A percentile compares a stretch with the other conserved stretches of the same genome.
phyloP scores from a whole-genome alignment of 257 asterid species.

The Jaltomata sinuosa region DNA sequence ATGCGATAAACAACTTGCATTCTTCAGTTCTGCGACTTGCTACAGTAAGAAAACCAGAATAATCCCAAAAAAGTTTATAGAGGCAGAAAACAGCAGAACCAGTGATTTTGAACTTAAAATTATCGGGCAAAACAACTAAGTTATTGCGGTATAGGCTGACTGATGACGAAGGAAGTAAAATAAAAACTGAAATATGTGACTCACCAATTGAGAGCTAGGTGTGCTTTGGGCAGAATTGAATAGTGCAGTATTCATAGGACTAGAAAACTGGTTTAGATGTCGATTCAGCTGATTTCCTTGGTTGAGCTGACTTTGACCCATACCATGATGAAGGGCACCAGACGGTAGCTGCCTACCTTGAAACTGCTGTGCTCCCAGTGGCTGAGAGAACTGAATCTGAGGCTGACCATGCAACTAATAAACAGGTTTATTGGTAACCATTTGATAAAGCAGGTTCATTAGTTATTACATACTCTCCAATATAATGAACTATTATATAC shows the following conservation, averaged over 20 bases:
- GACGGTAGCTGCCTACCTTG: conserved; percentile 80
- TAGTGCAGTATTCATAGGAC: conserved; percentile 76
- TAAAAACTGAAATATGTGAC: conserved; percentile 4
- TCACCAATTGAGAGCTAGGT: conserved; percentile 77
- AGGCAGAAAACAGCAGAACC: background rate
- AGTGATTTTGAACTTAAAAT: background rate
- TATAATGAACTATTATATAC: background rate
- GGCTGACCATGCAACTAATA: conserved; percentile 80
- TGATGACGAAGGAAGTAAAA: background rate
- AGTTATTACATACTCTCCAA: background rate
- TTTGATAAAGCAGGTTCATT: background rate
- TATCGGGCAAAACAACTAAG: background rate
- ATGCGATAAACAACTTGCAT: background rate
- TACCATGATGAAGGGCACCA: conserved; percentile 62
- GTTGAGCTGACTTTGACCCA: conserved; percentile 67
- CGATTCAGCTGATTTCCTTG: conserved; percentile 95
- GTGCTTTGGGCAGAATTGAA: conserved; percentile 85
- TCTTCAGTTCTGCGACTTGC: background rate
- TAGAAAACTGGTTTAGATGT: conserved; percentile 74
- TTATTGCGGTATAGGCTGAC: background rate
- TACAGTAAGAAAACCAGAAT: background rate
- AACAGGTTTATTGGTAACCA: background rate
- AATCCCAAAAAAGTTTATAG: background rate
- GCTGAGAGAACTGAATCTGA: conserved; percentile 86
- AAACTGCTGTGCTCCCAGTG: conserved; percentile 70